These are phyloP conservation scores for Boletellus sp. DNA, from an alignment of 768 basidiomycete species.

Conservation along the genomic window DNA sequence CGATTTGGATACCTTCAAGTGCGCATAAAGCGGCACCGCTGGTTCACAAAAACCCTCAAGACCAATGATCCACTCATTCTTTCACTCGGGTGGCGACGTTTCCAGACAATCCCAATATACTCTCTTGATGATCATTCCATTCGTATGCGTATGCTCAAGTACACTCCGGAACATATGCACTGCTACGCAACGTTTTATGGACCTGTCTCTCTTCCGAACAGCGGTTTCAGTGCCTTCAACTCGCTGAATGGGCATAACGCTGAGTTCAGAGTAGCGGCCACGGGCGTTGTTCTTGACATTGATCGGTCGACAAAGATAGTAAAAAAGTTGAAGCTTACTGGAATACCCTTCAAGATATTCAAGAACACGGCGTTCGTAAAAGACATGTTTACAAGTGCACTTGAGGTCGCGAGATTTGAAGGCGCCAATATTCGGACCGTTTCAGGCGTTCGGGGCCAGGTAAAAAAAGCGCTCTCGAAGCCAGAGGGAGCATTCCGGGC, in stretches of 20 bases:
- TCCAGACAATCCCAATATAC: constrained; percentile 93
- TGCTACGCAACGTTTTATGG: constrained; percentile 98
- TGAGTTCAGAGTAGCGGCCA: constrained; percentile 88
- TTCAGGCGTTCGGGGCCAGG: constrained; percentile 92
- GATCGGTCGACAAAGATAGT: constrained; percentile 93
- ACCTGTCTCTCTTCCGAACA: constrained; percentile 87
- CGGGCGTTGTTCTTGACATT: constrained; percentile 91
- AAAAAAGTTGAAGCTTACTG: constrained; percentile 97
- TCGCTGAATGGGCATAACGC: constrained; percentile 60
- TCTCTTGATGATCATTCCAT: constrained; percentile 97
- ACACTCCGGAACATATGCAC: constrained; percentile 99
- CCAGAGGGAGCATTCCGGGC: constrained; percentile 95
- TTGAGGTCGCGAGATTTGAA: constrained; percentile 98
- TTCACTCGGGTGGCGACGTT: constrained; percentile 96
- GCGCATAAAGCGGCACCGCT: constrained; percentile 93
- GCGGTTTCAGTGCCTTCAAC: constrained; percentile 97
- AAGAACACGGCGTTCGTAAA: constrained; percentile 98
- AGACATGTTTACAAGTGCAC: constrained; percentile 91
- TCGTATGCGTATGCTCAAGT: constrained; percentile 99
- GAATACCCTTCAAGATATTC: constrained; percentile 94
- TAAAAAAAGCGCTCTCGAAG: constrained; percentile 94
- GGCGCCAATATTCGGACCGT: constrained; percentile 96
- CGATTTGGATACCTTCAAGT: constrained; percentile 93
- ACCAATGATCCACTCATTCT: constrained; percentile 96
- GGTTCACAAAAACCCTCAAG: constrained; percentile 89